A percentile compares a stretch with the other conserved stretches of the same genome.
Evolutionary conservation across 2,329 filamentous ascomycete species (phyloP).

Genomic region (Pseudopithomyces maydicus): DNA sequence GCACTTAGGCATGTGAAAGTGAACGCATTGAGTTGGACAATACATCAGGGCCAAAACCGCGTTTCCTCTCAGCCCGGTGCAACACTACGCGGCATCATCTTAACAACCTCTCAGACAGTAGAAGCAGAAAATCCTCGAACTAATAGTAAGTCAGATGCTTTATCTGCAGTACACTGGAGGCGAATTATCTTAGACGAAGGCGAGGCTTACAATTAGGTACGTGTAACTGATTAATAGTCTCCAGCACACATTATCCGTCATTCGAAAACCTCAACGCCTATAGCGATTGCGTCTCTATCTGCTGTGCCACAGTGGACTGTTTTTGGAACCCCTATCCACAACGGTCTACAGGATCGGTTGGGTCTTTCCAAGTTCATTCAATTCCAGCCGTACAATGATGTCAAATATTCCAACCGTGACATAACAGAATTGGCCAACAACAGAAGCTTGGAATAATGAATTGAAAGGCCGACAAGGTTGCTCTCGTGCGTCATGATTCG

Average conservation of each 20-base stretch:
- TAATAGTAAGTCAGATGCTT: neutral
- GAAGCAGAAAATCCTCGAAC: conserved; percentile 11
- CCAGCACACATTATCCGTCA: conserved; percentile 51
- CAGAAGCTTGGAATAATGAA: conserved; percentile 41
- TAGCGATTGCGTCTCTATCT: neutral
- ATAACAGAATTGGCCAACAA: conserved; percentile 48
- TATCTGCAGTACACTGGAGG: conserved; percentile 43
- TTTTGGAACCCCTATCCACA: conserved; percentile 49
- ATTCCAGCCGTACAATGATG: conserved; percentile 28
- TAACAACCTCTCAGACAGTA: conserved; percentile 24
- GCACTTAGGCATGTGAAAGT: neutral
- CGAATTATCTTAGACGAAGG: conserved; percentile 56
- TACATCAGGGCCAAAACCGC: neutral
- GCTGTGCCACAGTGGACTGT: conserved; percentile 52
- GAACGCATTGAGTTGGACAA: neutral
- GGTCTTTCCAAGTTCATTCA: conserved; percentile 23
- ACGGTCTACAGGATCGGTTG: conserved; percentile 20
- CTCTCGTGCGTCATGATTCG: conserved; percentile 48
- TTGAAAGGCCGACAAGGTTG: conserved; percentile 47
- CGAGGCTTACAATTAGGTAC: neutral
- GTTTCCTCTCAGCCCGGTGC: neutral
- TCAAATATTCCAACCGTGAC: conserved; percentile 47
- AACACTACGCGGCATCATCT: conserved; percentile 9
- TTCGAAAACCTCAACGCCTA: conserved; percentile 34
- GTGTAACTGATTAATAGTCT: neutral